phyloP scores from a whole-genome alignment of 352 stramenopile species.

The Aphanomyces astaci region DNA sequence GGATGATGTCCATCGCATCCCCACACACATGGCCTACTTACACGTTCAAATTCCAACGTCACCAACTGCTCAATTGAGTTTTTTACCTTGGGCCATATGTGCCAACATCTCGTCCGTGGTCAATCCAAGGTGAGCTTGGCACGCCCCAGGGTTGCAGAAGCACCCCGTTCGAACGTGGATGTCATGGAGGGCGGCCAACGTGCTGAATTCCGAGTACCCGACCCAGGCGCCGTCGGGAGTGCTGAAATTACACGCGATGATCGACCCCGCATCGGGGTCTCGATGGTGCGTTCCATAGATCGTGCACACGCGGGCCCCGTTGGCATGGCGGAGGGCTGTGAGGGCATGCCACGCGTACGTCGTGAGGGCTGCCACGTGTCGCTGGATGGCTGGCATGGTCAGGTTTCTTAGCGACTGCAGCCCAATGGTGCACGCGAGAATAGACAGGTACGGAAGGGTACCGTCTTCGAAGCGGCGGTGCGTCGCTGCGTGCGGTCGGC shows the following conservation, averaged over 20 bases:
- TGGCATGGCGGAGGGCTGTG: conserved; percentile 41
- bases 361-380: conserved; percentile 43
- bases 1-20: conserved; percentile 56
- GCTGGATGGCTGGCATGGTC: conserved; percentile 38
- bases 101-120: conserved; percentile 44
- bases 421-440: conserved; percentile 48
- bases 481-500: conserved; percentile 17
- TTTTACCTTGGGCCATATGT: conserved; percentile 33
- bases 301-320: conserved; percentile 35
- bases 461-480: conserved; percentile 44
- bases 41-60: neutral
- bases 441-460: conserved; percentile 57
- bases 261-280: conserved; percentile 25
- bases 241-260: conserved; percentile 61
- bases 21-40: conserved; percentile 55
- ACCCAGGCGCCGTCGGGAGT: conserved; percentile 46
- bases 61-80: neutral
- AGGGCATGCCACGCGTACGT: conserved; percentile 35
- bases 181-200: conserved; percentile 55
- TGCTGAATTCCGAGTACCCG: conserved; percentile 59
- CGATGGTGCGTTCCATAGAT: conserved; percentile 39
- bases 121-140: conserved; percentile 51
- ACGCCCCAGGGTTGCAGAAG: conserved; percentile 75
- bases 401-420: conserved; percentile 40
- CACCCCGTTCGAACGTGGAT: conserved; percentile 69